Evolutionary conservation across 257 asterid genomes (phyloP), one percentile per base, ranked within the genome.

Genomic region (Penstemon barbatus): DNA sequence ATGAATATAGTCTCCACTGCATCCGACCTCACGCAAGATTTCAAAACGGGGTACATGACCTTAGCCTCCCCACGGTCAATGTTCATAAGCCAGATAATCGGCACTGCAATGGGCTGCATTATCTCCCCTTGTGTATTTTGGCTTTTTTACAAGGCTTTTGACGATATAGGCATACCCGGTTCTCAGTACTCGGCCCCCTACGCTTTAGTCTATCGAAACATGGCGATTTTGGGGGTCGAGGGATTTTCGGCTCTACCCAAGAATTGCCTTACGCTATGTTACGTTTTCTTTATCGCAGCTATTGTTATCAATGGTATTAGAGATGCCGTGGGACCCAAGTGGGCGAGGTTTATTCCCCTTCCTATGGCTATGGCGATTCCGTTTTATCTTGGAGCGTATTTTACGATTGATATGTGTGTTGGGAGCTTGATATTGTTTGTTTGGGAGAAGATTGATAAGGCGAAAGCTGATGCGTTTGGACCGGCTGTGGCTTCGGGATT

Each of bases 301-400:
- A 12, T 81, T 0, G 82, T 80, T 19, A 82, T 91, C 70, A 91
- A 91, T 48, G 88, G 69, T 39, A 39, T 84, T 63, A 75, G 96
- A 57, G 96, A 91, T 66, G 51, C 54, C 0, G 79, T 81, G 19
- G 95, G 96, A 4, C 85, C 84, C 42, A 78, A 71, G 48, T 62
- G 78, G 80, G 86, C 92, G 3, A 80, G 64, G 73, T 91, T 71
- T 76, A 88, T 91, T 68, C 97, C 96, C 44, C 78, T 88, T 64
- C 97, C 97, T 6, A 91, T 91, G 97, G 97, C 97, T 5, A 91
- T 91, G 97, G 96, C 97, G 0, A 91, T 91, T 54, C 97, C 97
- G 19, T 91, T 88, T 75, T 91, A 88, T 63, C 82, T 91, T 42
- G 97, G 97, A 38, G 78, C 72, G 3, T 91, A 88, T 68, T 91